These are phyloP conservation scores for Trichosanthes truncata DNA, from an alignment of 306 rosid species.

Conservation along the genomic window DNA sequence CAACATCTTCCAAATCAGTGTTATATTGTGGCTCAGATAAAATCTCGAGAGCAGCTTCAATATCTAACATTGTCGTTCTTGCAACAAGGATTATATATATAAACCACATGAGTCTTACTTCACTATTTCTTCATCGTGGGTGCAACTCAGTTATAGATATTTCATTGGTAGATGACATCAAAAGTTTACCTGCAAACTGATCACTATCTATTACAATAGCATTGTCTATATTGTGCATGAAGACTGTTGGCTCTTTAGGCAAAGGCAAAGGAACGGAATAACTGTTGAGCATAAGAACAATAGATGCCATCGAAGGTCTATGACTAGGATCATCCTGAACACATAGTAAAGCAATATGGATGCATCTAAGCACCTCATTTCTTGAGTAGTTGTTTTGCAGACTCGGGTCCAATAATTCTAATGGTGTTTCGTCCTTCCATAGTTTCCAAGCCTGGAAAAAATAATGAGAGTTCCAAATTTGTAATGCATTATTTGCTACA, in stretches of 20 bases:
- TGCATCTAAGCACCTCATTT: conserved; percentile 20
- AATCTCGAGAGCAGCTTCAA: too few species aligned
- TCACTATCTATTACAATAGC: background rate
- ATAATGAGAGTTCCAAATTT: background rate
- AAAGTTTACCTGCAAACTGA: background rate
- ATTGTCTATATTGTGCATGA: background rate
- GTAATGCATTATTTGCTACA: background rate
- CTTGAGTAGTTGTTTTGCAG: conserved; percentile 1
- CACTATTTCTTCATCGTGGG: background rate
- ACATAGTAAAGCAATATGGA: conserved; percentile 23
- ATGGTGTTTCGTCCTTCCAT: conserved; percentile 13
- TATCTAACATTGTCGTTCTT: too few species aligned
- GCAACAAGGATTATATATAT: too few species aligned
- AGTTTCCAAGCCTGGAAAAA: conserved; percentile 22
- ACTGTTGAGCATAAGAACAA: conserved; percentile 17
- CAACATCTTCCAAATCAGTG: too few species aligned
- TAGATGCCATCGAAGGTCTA: conserved; percentile 21
- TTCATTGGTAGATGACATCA: background rate
- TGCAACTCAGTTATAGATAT: background rate
- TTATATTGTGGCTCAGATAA: too few species aligned
- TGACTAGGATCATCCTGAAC: conserved; percentile 18
- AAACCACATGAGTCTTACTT: too few species aligned
- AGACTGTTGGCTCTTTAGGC: background rate
- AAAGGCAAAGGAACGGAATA: background rate
- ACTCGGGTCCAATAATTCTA: conserved; percentile 12